A percentile compares a stretch with the other conserved stretches of the same genome.
Evolutionary conservation across 257 asterid genomes (phyloP).

Genomic region (Solanum commersonii): DNA sequence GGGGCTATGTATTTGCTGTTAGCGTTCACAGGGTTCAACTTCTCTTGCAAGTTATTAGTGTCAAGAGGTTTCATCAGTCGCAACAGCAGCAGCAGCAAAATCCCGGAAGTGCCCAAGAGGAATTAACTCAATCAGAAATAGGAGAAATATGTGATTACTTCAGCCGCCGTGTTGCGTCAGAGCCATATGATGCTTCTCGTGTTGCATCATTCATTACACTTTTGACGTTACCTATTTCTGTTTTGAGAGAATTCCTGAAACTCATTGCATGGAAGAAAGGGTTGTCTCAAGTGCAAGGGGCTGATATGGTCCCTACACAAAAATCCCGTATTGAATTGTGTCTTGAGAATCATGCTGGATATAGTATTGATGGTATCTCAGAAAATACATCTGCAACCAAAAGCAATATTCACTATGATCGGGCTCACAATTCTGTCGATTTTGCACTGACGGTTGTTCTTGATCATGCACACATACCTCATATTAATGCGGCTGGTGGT

Average conservation of each 20-base stretch:
- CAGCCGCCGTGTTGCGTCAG: constrained; percentile 99
- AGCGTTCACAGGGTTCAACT: constrained; percentile 99
- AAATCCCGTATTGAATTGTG: constrained; percentile 94
- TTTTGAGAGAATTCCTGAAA: constrained; percentile 81
- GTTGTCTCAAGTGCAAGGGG: constrained; percentile 68
- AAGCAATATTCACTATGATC: constrained; percentile 82
- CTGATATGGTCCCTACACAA: constrained; percentile 67
- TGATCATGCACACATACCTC: constrained; percentile 86
- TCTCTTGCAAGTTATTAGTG: constrained; percentile 97
- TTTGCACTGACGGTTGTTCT: constrained; percentile 93
- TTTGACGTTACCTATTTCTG: constrained; percentile 85
- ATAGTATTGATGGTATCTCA: constrained; percentile 37
- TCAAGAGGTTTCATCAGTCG: constrained; percentile 81
- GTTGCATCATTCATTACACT: constrained; percentile 97
- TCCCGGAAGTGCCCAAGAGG: constrained; percentile 71
- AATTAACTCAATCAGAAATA: constrained; percentile 84
- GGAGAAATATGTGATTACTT: constrained; percentile 96
- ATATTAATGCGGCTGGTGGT: constrained; percentile 92
- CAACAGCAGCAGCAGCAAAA: constrained; percentile 93
- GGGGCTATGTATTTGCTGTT: constrained; percentile 97
- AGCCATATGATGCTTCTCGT: constrained; percentile 97
- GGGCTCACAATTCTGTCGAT: constrained; percentile 78
- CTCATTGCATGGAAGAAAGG: constrained; percentile 99
- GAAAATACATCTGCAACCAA: constrained; percentile 51
- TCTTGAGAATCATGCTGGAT: constrained; percentile 89